Evolutionary conservation across 441 rosid species (phyloP), one percentile per base, ranked within the genome.

Genomic region (Jatropha podagrica): DNA sequence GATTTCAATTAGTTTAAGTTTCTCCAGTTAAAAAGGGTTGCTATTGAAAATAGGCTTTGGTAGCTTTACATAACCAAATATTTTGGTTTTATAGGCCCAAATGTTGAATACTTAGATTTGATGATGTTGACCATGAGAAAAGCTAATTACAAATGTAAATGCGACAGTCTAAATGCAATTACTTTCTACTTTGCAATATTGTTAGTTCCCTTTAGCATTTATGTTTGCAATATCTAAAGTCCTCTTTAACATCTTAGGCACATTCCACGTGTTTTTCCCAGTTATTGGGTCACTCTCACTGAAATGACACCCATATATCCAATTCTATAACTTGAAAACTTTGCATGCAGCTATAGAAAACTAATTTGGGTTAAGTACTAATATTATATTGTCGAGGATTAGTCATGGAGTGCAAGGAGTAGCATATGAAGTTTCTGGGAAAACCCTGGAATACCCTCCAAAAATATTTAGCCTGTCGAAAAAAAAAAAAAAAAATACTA

Each of bases 1-100:
- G 15, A 74, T 74, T 54, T 55, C 32, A 55, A 23, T 20, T 13
- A 56, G 67, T n/a, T 67, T 66, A 18, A 75, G 48, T 75, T 75
- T 67, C 38, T 3, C 66, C 38, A 23, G 20, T 74, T 38, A 32
- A 14, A 55, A 48, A 52, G 37, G 40, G 26, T 18, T 42, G 23
- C 9, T 54, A 10, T 65, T 44, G 42, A 66, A 10, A n/a, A 42
- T 55, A 65, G 10, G 20, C 64, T 42, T 49, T 10, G 10, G 54
- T 15, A 76, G 73, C 62, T 76, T 49, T 61, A 26, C 11, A 13
- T 41, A 41, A 23, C 40, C 56, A 55, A 69, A 32, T 38, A 40
- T 56, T 55, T 4, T 40, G 46, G 52, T 11, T 54, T 15, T n/a
- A 4, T 32, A 8, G 3, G 23, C 63, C 59, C 17, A 51, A 37